phyloP scores from a whole-genome alignment of 2,329 filamentous ascomycete species.

The Anthostomella pinea region DNA sequence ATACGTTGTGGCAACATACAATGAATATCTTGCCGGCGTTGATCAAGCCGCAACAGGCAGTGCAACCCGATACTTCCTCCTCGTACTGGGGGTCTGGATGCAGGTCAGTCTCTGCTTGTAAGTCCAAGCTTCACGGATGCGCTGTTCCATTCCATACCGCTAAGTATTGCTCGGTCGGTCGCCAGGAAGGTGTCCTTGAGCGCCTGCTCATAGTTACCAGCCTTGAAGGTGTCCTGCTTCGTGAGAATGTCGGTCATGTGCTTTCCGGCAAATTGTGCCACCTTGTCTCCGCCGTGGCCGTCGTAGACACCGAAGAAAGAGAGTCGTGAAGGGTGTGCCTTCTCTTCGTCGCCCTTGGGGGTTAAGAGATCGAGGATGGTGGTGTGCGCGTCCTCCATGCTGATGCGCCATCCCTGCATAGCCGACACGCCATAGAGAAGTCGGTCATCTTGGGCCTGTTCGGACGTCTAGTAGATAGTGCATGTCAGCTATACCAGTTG shows the following conservation, averaged over 20 bases:
- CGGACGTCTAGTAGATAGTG: slow-evolving; percentile 64
- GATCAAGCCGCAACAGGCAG: slow-evolving; percentile 86
- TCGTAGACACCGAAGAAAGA: slow-evolving; percentile 99
- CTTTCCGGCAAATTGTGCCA: slow-evolving; percentile 88
- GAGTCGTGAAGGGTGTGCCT: slow-evolving; percentile 66
- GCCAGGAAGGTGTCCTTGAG: slow-evolving; percentile 97
- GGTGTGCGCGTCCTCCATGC: slow-evolving; percentile 97
- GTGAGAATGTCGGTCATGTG: slow-evolving; percentile 91
- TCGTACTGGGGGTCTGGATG: slow-evolving; percentile 86
- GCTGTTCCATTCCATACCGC: slow-evolving; percentile 66
- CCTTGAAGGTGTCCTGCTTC: slow-evolving; percentile 91
- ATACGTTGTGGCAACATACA: slow-evolving; percentile 74
- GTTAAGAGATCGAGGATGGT: slow-evolving; percentile 82
- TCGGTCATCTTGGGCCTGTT: slow-evolving; percentile 87
- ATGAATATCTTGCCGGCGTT: slow-evolving; percentile 91
- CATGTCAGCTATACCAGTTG: no score
- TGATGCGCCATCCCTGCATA: slow-evolving; percentile 99
- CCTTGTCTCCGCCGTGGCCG: slow-evolving; percentile 95
- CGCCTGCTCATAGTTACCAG: slow-evolving; percentile 89
- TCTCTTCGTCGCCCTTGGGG: slow-evolving; percentile 52
- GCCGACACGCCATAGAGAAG: slow-evolving; percentile 92
- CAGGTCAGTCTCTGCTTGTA: slow-evolving; percentile 14
- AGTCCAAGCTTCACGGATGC: slow-evolving; percentile 2
- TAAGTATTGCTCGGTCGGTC: slow-evolving; percentile 92
- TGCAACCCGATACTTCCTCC: slow-evolving; percentile 97